Percentiles rank a stretch among this genome's conserved stretches.
Conservation (phyloP, 345 rosid genomes). For the Salix koriyanagi region DNA sequence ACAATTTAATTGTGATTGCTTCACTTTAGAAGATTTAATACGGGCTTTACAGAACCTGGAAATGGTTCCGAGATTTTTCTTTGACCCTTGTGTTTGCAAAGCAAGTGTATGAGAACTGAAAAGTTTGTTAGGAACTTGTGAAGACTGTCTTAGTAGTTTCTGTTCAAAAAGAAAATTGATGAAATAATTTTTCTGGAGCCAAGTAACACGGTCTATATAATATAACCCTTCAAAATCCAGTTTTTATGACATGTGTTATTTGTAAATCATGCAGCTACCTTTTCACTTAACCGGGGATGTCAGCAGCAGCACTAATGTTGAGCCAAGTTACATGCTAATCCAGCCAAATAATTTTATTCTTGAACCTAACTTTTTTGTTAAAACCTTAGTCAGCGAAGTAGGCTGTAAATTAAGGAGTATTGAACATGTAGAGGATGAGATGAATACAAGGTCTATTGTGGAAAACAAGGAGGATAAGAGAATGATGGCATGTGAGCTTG, state of each 20-base stretch:
- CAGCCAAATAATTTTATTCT: slow-evolving; percentile 18
- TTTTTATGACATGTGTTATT: neutral
- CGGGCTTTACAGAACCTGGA: neutral
- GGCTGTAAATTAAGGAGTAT: slow-evolving; percentile 3
- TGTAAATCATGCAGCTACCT: slow-evolving; percentile 31
- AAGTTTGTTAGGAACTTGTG: neutral
- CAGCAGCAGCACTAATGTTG: slow-evolving; percentile 12
- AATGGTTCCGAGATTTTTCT: neutral
- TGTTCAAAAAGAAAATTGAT: neutral
- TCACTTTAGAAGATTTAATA: neutral
- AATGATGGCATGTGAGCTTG: slow-evolving; percentile 20
- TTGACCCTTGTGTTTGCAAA: neutral
- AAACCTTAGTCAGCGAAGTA: slow-evolving; percentile 25
- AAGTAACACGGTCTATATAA: neutral
- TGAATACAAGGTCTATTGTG: neutral
- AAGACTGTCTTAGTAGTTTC: neutral
- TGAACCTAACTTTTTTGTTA: slow-evolving; percentile 23
- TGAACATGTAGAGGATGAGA: slow-evolving; percentile 13
- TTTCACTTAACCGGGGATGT: slow-evolving; percentile 20
- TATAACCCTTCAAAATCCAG: neutral
- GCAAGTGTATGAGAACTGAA: neutral
- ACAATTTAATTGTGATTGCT: neutral
- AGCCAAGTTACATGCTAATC: slow-evolving; percentile 1
- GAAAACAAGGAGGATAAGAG: slow-evolving; percentile 4
- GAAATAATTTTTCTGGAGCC: neutral